A percentile compares a stretch with the other conserved stretches of the same genome.
These are phyloP conservation scores for Cyclotella sp. DNA, from an alignment of 108 stramenopile genomes.

Conservation along the genomic window DNA sequence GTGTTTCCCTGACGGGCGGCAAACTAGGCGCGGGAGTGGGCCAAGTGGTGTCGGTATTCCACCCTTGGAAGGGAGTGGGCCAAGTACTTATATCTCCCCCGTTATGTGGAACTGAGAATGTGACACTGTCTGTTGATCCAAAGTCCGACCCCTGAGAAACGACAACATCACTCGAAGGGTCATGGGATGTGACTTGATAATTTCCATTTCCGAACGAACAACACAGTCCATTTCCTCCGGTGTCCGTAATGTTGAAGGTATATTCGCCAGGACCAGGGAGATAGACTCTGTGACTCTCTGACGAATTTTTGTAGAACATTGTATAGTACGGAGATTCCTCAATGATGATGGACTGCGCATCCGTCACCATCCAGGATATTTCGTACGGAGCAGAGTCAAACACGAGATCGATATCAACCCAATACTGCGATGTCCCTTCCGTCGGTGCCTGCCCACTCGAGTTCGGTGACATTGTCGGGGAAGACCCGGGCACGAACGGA, in stretches of 20 bases:
- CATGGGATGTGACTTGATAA: constrained; percentile 19
- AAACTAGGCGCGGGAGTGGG: constrained; percentile 1
- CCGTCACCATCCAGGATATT: constrained; percentile 4
- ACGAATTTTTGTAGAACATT: constrained; percentile 8
- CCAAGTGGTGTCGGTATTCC: neutral
- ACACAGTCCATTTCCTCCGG: constrained; percentile 3
- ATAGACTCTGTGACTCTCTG: constrained; percentile 11
- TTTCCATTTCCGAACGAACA: constrained; percentile 6
- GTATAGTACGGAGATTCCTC: constrained; percentile 12
- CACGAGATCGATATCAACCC: constrained; percentile 14
- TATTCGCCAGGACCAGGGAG: constrained; percentile 2
- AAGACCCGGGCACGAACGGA: constrained; percentile 19
- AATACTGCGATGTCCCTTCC: neutral
- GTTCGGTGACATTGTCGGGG: constrained; percentile 1
- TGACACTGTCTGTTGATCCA: constrained; percentile 13
- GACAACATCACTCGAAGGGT: constrained; percentile 6
- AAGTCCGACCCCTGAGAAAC: constrained; percentile 17
- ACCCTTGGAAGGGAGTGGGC: neutral
- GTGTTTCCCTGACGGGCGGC: neutral
- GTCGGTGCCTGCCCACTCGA: neutral
- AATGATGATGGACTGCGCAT: neutral
- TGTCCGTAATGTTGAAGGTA: constrained; percentile 3
- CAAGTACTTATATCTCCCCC: neutral
- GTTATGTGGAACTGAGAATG: neutral
- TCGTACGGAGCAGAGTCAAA: constrained; percentile 19